These are phyloP conservation scores for Cercospora beticola DNA, from an alignment of 2,329 filamentous ascomycete species.

Conservation along the genomic window DNA sequence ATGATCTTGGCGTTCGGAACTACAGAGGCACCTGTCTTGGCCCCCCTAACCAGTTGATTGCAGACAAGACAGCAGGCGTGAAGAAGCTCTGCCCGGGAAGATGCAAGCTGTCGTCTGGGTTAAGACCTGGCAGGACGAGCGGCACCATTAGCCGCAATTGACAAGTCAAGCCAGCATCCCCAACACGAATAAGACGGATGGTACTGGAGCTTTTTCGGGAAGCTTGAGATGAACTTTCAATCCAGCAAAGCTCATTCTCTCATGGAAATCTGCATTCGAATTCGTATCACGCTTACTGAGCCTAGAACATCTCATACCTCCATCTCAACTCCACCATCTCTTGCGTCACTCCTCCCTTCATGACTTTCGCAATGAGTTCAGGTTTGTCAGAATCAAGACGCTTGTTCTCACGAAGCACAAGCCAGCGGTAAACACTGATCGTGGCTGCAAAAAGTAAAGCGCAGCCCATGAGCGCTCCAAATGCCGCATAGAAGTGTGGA, in stretches of 20 bases:
- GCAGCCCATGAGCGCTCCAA: slow-evolving; percentile 34
- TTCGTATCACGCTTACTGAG: not conserved
- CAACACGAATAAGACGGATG: not conserved
- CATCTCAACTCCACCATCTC: slow-evolving; percentile 47
- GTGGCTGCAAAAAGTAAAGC: not conserved
- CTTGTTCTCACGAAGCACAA: not conserved
- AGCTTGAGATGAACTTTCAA: not conserved
- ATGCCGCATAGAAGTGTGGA: slow-evolving; percentile 46
- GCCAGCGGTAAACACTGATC: not conserved
- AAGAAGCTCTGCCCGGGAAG: too few species aligned
- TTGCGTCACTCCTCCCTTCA: slow-evolving; percentile 46
- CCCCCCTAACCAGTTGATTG: too few species aligned
- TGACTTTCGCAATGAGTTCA: slow-evolving; percentile 42
- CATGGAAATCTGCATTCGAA: not conserved
- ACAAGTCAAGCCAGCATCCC: too few species aligned
- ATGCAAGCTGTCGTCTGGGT: too few species aligned
- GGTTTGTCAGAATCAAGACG: not conserved
- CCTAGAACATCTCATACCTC: slow-evolving; percentile 46
- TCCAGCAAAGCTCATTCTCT: not conserved
- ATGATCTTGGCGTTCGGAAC: not conserved
- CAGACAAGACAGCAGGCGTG: too few species aligned
- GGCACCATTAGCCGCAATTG: too few species aligned
- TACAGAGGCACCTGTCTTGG: too few species aligned
- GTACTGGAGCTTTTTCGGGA: not conserved
- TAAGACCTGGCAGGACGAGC: not conserved